phyloP scores from a whole-genome alignment of 1,139 yeast genomes.

The Pichia norvegensis region DNA sequence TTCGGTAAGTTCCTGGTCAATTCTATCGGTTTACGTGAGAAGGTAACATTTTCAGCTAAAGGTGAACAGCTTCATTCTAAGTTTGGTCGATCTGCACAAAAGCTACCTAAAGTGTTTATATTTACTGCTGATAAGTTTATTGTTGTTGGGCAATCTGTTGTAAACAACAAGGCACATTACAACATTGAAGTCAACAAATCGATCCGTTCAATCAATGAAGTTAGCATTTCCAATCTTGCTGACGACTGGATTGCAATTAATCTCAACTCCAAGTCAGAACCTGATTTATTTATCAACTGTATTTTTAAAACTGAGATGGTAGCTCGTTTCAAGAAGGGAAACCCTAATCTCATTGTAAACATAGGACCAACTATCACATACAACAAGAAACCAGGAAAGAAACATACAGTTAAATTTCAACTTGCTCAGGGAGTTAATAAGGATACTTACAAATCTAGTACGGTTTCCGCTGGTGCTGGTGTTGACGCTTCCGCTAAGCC shows the following conservation, averaged over 20 bases:
- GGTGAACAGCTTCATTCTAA: constrained; percentile 80
- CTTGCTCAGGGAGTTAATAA: constrained; percentile 41
- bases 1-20: constrained; percentile 44
- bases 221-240: constrained; percentile 66
- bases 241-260: constrained; percentile 92
- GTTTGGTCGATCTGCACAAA: constrained; percentile 85
- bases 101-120: constrained; percentile 66
- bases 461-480: constrained; percentile 77
- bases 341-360: constrained; percentile 51
- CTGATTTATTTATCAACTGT: constrained; percentile 77
- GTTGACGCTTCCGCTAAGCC: constrained; percentile 64
- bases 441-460: constrained; percentile 82
- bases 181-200: constrained; percentile 59
- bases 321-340: constrained; percentile 62
- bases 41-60: constrained; percentile 66
- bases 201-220: constrained; percentile 50
- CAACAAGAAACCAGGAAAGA: constrained; percentile 85
- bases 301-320: constrained; percentile 85
- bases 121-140: constrained; percentile 54
- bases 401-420: constrained; percentile 64
- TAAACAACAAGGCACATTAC: constrained; percentile 66
- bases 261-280: constrained; percentile 45
- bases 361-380: constrained; percentile 72
- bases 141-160: constrained; percentile 59
- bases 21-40: constrained; percentile 63